Evolutionary conservation across 805 yeast genomes (phyloP), one percentile per base, ranked within the genome.

Genomic region (Wickerhamiella kurtzmanii): DNA sequence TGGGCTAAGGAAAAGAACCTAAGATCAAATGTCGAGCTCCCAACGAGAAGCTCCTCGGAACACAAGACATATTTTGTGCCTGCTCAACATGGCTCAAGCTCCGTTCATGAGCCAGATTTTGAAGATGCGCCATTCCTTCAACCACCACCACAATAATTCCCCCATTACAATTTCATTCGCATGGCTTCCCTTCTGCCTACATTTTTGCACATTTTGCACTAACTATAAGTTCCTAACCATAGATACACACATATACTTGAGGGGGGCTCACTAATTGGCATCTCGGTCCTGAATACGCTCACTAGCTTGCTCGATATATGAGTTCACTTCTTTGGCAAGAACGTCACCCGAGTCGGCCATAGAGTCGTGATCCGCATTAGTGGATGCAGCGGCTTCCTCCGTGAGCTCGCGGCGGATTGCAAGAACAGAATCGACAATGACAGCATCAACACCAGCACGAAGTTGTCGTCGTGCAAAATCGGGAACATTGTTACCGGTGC

Each of bases 401-500:
- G 76, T 74, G 51, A 88, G 70, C 5, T 84, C 95, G 56, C 81
- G 81, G 60, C 95, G 72, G n/a, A 88, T 94, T 0, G 95, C 96
- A 58, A 88, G 70, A 1, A 89, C 97, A 47, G 85, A 80, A 64
- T 89, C 97, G 2, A 85, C 96, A 65, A 89, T 89, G n/a, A 89
- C 96, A 0, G 98, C 98, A 69, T 89, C 97, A 11, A 89, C 95
- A 6, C 97, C 97, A 2, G 94, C 88, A 52, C 77, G 78, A 80
- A 89, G 80, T 64, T 89, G 96, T 48, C 82, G 68, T 54, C 77
- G 79, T 22, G 94, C 87, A 51, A 79, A 78, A 48, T 76, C 86
- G 0, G 96, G 95, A 35, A 77, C 78, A 57, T 89, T 89, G 62
- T 89, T 89, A 60, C 74, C 72, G 1, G 75, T 72, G 22, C 97